Evolutionary conservation across 768 basidiomycete species (phyloP), one percentile per base, ranked within the genome.

Genomic region (Rhizopogon vesiculosus): DNA sequence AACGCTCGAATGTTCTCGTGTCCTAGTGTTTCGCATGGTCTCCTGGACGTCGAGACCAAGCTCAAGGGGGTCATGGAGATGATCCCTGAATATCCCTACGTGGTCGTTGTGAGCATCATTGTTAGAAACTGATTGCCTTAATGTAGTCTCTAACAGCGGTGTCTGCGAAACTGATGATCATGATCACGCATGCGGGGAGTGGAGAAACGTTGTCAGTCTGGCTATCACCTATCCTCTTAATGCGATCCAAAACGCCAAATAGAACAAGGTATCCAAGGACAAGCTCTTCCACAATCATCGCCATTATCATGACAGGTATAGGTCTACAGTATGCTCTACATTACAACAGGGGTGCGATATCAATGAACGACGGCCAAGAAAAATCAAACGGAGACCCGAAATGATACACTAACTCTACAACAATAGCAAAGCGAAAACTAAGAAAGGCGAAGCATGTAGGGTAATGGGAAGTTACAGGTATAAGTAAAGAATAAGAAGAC

Each of bases 361-460:
- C 51, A 38, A 41, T n/a, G 43, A 52, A 9, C 40, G 44, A 46
- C 51, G 43, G 25, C 51, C 51, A 52, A 52, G 43, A 52, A 52
- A 52, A 46, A 18, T 9, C 6, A 19, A 13, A 35, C 42, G 5
- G 7, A 25, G 35, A 48, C 2, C 42, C 7, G 25, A 33, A 33
- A 9, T 33, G 9, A 12, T 52, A 52, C 51, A 52, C 43, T 52
- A 52, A 49, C 5, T 52, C 44, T 52, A 52, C 51, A 43, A 46
- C 12, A 16, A 46, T 13, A 4, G 31, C 8, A 13, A 35, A 8
- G 8, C n/a, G 51, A 33, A n/a, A 28, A 46, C 43, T 41, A 48
- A 5, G 51, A 33, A 45, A 52, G 19, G 6, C 44, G 28, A 46
- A 43, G 31, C 3, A 35, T 3, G 42, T 46, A 41, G 13, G 10